Percentiles rank a stretch among this genome's conserved stretches.
Evolutionary conservation across 768 basidiomycete genomes (phyloP).

Genomic region (Collybia mongolica): DNA sequence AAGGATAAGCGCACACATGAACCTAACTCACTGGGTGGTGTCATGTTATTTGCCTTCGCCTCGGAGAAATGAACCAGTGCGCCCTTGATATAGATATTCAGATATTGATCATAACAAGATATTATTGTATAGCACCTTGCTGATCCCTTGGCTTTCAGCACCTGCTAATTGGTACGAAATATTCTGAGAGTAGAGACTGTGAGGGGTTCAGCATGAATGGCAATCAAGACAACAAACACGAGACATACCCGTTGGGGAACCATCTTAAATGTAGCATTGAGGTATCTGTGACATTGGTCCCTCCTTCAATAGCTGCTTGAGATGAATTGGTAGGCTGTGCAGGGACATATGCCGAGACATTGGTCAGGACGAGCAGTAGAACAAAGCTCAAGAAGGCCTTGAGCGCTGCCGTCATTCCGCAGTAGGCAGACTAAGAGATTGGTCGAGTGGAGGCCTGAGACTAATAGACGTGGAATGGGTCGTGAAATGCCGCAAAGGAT

Average conservation of each 20-base stretch:
- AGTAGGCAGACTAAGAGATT: slow-evolving; percentile 1
- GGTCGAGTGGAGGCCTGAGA: too few species aligned
- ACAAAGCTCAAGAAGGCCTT: background rate
- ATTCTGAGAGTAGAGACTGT: slow-evolving; percentile 49
- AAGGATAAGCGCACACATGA: background rate
- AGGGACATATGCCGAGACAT: slow-evolving; percentile 58
- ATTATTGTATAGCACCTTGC: slow-evolving; percentile 39
- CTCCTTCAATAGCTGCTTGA: slow-evolving; percentile 34
- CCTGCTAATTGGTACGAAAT: slow-evolving; percentile 64
- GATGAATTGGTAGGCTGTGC: slow-evolving; percentile 73
- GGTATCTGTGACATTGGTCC: slow-evolving; percentile 52
- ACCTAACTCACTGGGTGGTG: slow-evolving; percentile 43
- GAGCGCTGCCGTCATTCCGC: background rate
- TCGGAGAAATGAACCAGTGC: slow-evolving; percentile 85
- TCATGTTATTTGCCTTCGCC: slow-evolving; percentile 41
- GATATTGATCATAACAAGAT: slow-evolving; percentile 1
- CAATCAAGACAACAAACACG: slow-evolving; percentile 1
- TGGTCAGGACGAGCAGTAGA: slow-evolving; percentile 11
- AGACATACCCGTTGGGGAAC: slow-evolving; percentile 49
- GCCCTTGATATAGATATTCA: slow-evolving; percentile 46
- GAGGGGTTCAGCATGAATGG: slow-evolving; percentile 1
- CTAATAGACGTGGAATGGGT: too few species aligned
- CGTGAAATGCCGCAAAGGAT: too few species aligned
- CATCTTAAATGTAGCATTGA: slow-evolving; percentile 62
- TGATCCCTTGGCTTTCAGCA: slow-evolving; percentile 45